Base-by-base conservation (phyloP, 176 grass and related monocot species). In the Carex cristatella region DNA sequence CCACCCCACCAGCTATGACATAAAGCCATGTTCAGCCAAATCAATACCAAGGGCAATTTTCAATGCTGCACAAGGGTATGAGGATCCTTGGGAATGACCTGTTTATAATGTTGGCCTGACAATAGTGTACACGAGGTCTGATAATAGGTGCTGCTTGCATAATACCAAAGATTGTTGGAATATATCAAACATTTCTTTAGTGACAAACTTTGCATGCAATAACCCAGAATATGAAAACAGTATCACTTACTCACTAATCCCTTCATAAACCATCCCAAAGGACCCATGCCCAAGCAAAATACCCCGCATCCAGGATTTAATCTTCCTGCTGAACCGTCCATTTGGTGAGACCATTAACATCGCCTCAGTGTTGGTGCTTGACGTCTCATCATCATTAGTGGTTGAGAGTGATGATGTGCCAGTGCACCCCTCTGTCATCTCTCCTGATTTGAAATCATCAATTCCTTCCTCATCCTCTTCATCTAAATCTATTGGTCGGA, bases 221-320 rank as follows among this genome's bases (percentile, higher is more conserved):
- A 76, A 33, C 13, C 44, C 18, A 83, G 8, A 87, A 75, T 83
- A 55, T 33, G 12, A 35, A 83, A 81, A 86, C 40, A 78, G 23
- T 84, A 60, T 84, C 28, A 96, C 97, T 95, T 94, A 99, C 97
- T 99, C 97, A 44, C 93, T 99, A 76, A 95, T 95, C 78, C 87
- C 97, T 79, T 99, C 93, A n/a, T 94, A 99, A 75, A 99, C 97
- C 65, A 65, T 85, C 54, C 97, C 97, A 3, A 92, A 99, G 3
- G 97, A 99, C 67, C 97, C 97, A 12, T 87, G 91, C 53, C 97
- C 97, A 69, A 99, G 86, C 57, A 89, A 90, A 37, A 38, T 81
- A 55, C 97, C 97, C 42, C 88, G 89, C 89, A 88, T 92, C 97
- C 97, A 99, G 40, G 90, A 92, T 84, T 83, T 88, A 30, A 98